These are phyloP conservation scores for Venturia aucupariae DNA, from an alignment of 2,329 filamentous ascomycete genomes.

Conservation along the genomic window DNA sequence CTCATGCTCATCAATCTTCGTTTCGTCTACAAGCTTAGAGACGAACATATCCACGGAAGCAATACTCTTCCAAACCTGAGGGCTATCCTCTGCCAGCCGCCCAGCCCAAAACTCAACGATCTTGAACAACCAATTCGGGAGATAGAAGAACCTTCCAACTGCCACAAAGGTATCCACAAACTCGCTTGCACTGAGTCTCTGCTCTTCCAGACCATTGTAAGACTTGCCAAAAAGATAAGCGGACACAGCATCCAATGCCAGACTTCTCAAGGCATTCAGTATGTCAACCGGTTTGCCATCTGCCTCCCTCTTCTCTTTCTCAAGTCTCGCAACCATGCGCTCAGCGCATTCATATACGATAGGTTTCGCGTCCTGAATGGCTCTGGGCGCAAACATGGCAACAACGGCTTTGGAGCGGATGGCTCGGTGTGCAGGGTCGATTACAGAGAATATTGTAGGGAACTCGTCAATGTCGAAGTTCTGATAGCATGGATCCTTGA, in stretches of 20 bases:
- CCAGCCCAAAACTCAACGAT: slow-evolving; percentile 30
- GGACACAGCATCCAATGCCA: slow-evolving; percentile 47
- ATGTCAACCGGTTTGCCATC: slow-evolving; percentile 35
- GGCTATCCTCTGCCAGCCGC: slow-evolving; percentile 28
- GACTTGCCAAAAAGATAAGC: slow-evolving; percentile 44
- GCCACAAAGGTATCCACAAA: slow-evolving; percentile 49
- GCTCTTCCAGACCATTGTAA: slow-evolving; percentile 40
- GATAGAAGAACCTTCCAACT: slow-evolving; percentile 46
- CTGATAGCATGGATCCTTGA: slow-evolving; percentile 41
- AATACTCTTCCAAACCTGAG: slow-evolving; percentile 28
- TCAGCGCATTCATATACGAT: slow-evolving; percentile 34
- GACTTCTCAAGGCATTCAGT: slow-evolving; percentile 38
- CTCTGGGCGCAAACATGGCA: slow-evolving; percentile 41
- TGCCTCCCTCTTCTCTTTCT: slow-evolving; percentile 24
- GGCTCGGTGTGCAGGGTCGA: slow-evolving; percentile 33
- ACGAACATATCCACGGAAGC: slow-evolving; percentile 37
- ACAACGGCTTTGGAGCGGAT: slow-evolving; percentile 41
- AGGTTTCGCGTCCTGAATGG: slow-evolving; percentile 31
- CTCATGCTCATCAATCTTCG: slow-evolving; percentile 16
- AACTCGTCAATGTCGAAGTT: slow-evolving; percentile 51
- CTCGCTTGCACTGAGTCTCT: slow-evolving; percentile 32
- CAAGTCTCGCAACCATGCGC: slow-evolving; percentile 34
- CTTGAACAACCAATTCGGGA: slow-evolving; percentile 35
- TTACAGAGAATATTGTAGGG: slow-evolving; percentile 44
- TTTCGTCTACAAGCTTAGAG: slow-evolving; percentile 29